Evolutionary conservation across 2,329 filamentous ascomycete species (phyloP), one percentile per base, ranked within the genome.

Genomic region (Sclerotinia spermophila): DNA sequence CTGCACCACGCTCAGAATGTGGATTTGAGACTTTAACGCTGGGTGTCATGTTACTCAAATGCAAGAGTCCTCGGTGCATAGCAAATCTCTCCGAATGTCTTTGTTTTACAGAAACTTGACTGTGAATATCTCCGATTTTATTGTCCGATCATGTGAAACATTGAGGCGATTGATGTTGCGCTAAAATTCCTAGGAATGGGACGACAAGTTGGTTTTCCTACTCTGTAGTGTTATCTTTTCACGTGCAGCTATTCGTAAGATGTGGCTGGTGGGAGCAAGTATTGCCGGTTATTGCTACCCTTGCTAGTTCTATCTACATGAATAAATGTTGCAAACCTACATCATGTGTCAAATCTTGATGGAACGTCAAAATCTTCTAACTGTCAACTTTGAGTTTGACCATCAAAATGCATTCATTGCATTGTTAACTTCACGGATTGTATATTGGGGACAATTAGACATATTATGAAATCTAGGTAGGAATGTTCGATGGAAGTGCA

Each of bases 181-280:
- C 61, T 64, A 51, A 38, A n/a, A n/a, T n/a, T n/a, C n/a, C n/a
- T n/a, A n/a, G n/a, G 45, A 44, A 35, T 17, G 33, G 21, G 21
- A 65, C 44, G 44, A 48, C 60, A 48, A 17, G 42, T 48, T 45
- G 27, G 21, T 17, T 62, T 35, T 62, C 24, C 60, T 62, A n/a
- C n/a, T n/a, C n/a, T n/a, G n/a, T n/a, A 5, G 27, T 19, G 33
- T 35, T 30, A 2, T 27, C 24, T 42, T 60, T 60, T 42, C 35
- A 60, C 56, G 13, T 40, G 56, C 11, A 13, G 24, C 61, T 51
- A 65, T 21, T n/a, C 24, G 24, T 51, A 19, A 38, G 42, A 15
- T 64, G 61, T 64, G 61, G 61, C 61, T 64, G 33, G 21, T 51
- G 44, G 10, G 30, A 38, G 61, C 61, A 64, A 51, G 30, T 51